A percentile compares a stretch with the other conserved stretches of the same genome.
Conservation (phyloP, 768 basidiomycete species). For the Termitomyces sp. region DNA sequence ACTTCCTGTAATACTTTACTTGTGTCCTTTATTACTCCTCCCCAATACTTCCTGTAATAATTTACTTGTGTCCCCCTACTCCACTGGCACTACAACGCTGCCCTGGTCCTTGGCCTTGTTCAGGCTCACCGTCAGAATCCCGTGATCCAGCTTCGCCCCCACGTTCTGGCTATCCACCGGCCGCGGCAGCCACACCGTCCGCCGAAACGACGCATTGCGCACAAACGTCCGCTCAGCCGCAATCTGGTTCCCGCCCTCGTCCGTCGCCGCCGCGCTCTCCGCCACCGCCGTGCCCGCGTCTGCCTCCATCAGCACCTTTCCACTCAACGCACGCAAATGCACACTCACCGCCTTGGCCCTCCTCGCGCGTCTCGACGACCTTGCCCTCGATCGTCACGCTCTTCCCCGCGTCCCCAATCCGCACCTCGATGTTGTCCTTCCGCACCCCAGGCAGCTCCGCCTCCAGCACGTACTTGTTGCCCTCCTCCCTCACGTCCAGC, state of each 20-base stretch:
- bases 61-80: no score
- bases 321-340: no score
- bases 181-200: constrained; percentile 69
- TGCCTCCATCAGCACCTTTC: no score
- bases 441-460: constrained; percentile 76
- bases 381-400: constrained; percentile 72
- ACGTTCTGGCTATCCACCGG: constrained; percentile 54
- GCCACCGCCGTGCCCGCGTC: constrained; percentile 8
- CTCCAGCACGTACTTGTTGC: constrained; percentile 59
- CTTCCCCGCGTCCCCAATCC: constrained; percentile 63
- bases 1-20: no score
- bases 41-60: no score
- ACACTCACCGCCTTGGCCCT: constrained; percentile 2
- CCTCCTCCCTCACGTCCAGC: constrained; percentile 64
- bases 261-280: not conserved
- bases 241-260: constrained; percentile 36
- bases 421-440: constrained; percentile 69
- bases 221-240: constrained; percentile 57
- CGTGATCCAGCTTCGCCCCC: constrained; percentile 59
- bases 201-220: constrained; percentile 49
- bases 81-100: constrained; percentile 43
- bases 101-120: constrained; percentile 57
- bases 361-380: constrained; percentile 23
- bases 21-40: no score
- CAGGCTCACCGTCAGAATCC: constrained; percentile 58